Base-by-base conservation (phyloP, 345 rosid species). In the Geranium brycei region DNA sequence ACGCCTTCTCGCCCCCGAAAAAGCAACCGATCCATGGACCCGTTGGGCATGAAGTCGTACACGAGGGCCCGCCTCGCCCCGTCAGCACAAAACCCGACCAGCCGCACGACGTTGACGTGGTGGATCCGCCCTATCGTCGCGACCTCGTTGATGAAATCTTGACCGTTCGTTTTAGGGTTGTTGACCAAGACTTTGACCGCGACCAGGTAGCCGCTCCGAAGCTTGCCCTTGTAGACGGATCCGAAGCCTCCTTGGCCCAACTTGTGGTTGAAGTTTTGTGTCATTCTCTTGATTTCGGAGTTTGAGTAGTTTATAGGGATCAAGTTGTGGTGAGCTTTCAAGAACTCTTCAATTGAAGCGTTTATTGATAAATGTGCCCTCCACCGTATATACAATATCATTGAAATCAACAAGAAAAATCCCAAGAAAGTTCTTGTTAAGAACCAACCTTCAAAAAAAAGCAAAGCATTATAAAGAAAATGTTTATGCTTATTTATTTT, bases 1-100 rank as follows among this genome's bases (percentile, higher is more conserved):
- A 1, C 56, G n/a, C n/a, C 8, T 4, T 4, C 66, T 30, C 59
- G 65, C 19, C 12, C 16, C 0, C 62, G 28, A 51, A 68, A 68
- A 7, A 68, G 57, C 64, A 57, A 64, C 62, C 65, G 73, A 15
- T 77, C 81, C 4, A 77, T 68, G 13, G 78, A 77, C 38, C 68
- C 73, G 31, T 68, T 77, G 1, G 67, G 51, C 56, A 68, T 53
- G 35, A 68, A 75, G 28, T 75, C 78, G 11, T 75, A 75, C 7
- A 76, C 70, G 11, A 72, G 65, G 14, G 66, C 75, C 17, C 71
- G 61, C 40, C 58, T 66, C 2, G 38, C 41, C 2, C 78, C 68
- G 0, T 71, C 68, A 0, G 62, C 75, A 1, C 76, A 76, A 16
- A 70, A 75, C 1, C 78, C 78, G 0, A 64, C 59, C 63, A 71